Percentiles rank a stretch among this genome's conserved stretches.
Conservation (phyloP, 2,329 filamentous ascomycete species). For the Claviceps fusiformis region DNA sequence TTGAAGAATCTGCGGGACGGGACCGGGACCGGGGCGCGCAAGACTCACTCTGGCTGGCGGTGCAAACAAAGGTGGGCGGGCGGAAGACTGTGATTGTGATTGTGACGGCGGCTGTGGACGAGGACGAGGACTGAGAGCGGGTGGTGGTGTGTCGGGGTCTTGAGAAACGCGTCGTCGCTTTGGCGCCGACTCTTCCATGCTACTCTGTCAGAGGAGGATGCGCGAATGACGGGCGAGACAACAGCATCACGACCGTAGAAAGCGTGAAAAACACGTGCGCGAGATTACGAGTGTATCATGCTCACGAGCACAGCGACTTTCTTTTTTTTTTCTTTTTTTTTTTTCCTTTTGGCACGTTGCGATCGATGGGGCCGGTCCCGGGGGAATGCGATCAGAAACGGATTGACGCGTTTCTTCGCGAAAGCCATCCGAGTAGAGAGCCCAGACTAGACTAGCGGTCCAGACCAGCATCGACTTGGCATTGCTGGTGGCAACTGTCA, state of each 20-base stretch:
- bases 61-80: slow-evolving; percentile 23
- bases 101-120: background rate
- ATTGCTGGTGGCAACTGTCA: background rate
- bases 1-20: slow-evolving; percentile 41
- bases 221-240: background rate
- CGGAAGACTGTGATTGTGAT: slow-evolving; percentile 1
- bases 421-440: background rate
- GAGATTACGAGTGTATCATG: background rate
- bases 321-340: no score
- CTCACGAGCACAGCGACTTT: background rate
- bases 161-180: slow-evolving; percentile 27
- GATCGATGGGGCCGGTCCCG: background rate
- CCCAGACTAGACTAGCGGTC: no score
- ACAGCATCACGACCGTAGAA: slow-evolving; percentile 1
- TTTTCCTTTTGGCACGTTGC: no score
- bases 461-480: no score
- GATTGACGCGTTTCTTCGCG: background rate
- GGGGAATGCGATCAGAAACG: background rate
- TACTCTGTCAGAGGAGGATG: background rate
- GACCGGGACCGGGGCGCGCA: slow-evolving; percentile 46
- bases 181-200: slow-evolving; percentile 41
- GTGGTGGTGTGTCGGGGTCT: slow-evolving; percentile 1
- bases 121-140: background rate
- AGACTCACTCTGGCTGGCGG: slow-evolving; percentile 41
- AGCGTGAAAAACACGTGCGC: background rate